Evolutionary conservation across 768 basidiomycete species (phyloP).

Genomic region (Phylloporus arenicola): DNA sequence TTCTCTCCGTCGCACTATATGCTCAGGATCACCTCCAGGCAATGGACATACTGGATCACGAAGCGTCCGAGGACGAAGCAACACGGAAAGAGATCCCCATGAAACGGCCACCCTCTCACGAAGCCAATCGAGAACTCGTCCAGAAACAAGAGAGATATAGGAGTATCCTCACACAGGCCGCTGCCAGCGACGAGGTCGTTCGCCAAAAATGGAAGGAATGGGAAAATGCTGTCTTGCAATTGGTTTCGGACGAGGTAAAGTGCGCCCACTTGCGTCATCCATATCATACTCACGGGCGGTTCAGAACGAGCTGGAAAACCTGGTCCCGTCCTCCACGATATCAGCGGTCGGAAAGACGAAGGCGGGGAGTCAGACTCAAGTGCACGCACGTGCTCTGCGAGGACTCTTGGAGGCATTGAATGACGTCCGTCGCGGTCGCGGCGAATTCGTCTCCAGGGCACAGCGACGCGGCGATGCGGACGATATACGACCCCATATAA

Average conservation of each 20-base stretch:
- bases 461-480: slow-evolving; percentile 58
- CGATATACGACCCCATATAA: slow-evolving; percentile 65
- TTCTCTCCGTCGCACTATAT: not conserved
- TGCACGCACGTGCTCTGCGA: slow-evolving; percentile 65
- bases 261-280: not conserved
- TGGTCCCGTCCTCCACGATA: slow-evolving; percentile 63
- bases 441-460: slow-evolving; percentile 60
- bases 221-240: slow-evolving; percentile 63
- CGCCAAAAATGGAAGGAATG: slow-evolving; percentile 85
- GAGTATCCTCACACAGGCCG: slow-evolving; percentile 64
- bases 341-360: slow-evolving; percentile 29
- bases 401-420: slow-evolving; percentile 76
- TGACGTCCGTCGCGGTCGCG: slow-evolving; percentile 56
- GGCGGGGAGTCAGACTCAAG: slow-evolving; percentile 47
- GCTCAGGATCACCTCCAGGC: slow-evolving; percentile 45
- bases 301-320: slow-evolving; percentile 60
- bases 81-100: slow-evolving; percentile 46
- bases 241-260: slow-evolving; percentile 62
- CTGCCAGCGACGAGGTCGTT: slow-evolving; percentile 70
- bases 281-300: slow-evolving; percentile 1
- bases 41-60: slow-evolving; percentile 84
- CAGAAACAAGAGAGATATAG: slow-evolving; percentile 69
- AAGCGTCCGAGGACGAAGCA: slow-evolving; percentile 80
- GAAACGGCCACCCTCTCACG: slow-evolving; percentile 62
- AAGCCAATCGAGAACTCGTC: slow-evolving; percentile 71